Base-by-base conservation (phyloP, 345 rosid genomes). In the Physaria fendleri region DNA sequence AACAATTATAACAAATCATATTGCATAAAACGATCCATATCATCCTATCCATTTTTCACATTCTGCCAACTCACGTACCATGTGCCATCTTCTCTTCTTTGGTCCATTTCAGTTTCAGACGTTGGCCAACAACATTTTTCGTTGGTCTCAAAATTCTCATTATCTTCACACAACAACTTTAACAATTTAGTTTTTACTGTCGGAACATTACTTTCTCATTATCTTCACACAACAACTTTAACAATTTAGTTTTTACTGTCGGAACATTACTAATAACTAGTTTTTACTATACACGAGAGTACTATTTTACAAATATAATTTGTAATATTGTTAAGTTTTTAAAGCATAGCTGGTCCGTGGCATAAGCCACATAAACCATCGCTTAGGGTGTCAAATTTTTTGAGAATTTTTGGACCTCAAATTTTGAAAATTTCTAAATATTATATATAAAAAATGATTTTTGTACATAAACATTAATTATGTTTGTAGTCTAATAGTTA, bases 1-100 rank as follows among this genome's bases (percentile, higher is more conserved):
- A 2, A 64, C 6, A 41, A 11, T 21, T 1, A 52, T 14, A 30
- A 20, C 9, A 4, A 13, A 28, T 5, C 48, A 28, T 11, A 13
- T 40, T n/a, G 4, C 41, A 17, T 41, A 33, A 35, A 47, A 66
- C 29, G n/a, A n/a, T 58, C 65, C 47, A 59, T 28, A 34, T 43
- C 48, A 24, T 38, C 66, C 56, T 60, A 60, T 68, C 67, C 73
- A 60, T 52, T 60, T 49, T 59, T 51, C 66, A 51, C 62, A 59
- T 51, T 68, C 47, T 34, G 46, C 66, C 66, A 68, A 52, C 42
- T 18, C 43, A 14, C 46, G 43, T 48, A 43, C 73, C 72, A 68
- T 60, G 72, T 59, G 72, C 66, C 49, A 25, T 32, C 43, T 14
- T 52, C 51, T 64, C 52, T 52, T 50, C 38, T 54, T 46, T 59